Percentiles rank a stretch among this genome's conserved stretches.
phyloP scores from a whole-genome alignment of 2,329 filamentous ascomycete species.

The Pseudopithomyces chartarum region DNA sequence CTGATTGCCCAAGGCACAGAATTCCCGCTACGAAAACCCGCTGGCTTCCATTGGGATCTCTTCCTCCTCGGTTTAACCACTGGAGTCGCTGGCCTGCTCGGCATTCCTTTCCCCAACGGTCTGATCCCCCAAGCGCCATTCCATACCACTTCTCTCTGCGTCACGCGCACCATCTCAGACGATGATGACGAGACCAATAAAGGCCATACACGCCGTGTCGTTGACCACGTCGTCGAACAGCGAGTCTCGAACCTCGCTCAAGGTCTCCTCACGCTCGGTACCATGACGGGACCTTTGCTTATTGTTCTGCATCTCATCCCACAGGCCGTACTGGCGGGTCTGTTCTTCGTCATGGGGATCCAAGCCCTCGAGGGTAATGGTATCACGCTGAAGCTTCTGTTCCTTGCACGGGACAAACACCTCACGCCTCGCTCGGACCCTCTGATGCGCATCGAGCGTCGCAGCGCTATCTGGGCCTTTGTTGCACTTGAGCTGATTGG shows the following conservation, averaged over 20 bases:
- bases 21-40: conserved; percentile 62
- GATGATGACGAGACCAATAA: conserved; percentile 49
- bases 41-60: conserved; percentile 66
- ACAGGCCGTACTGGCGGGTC: conserved; percentile 58
- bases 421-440: conserved; percentile 57
- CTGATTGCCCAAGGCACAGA: conserved; percentile 62
- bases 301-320: conserved; percentile 61
- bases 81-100: conserved; percentile 60
- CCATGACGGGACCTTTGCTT: conserved; percentile 62
- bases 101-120: conserved; percentile 63
- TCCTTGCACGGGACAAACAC: conserved; percentile 52
- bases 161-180: conserved; percentile 47
- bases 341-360: conserved; percentile 64
- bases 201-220: conserved; percentile 49
- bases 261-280: conserved; percentile 59
- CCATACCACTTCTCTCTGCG: conserved; percentile 59
- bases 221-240: conserved; percentile 60
- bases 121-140: conserved; percentile 65
- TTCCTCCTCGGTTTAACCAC: conserved; percentile 63
- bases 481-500: conserved; percentile 57
- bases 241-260: conserved; percentile 62
- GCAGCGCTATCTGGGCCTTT: conserved; percentile 55
- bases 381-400: conserved; percentile 58
- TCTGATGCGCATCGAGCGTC: conserved; percentile 49
- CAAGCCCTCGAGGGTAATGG: conserved; percentile 58